Evolutionary conservation across 495 filamentous ascomycete species (phyloP), one percentile per base, ranked within the genome.

Genomic region (Extremus antarcticus): DNA sequence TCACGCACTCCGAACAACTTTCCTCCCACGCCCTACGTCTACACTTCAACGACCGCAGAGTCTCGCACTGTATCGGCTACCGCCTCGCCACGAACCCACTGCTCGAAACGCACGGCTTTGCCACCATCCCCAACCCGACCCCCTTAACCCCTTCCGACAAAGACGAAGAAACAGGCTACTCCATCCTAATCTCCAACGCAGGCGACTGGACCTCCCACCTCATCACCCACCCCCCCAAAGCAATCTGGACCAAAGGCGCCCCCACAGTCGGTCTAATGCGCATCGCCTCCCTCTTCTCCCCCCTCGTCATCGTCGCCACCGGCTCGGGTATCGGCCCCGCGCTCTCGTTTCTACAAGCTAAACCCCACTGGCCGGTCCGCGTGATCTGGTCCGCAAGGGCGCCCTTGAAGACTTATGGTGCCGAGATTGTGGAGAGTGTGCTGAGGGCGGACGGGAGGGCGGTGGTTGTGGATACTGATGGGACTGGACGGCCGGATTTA

Each of bases 51-150:
- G 25, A 70, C 77, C 49, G 69, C 74, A 24, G 16, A 0, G 15
- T 57, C 3, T 49, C 54, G 1, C 51, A 52, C 22, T 64, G 70
- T 29, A 51, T 63, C 8, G 79, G 60, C 55, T 70, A 81, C 41
- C 73, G 78, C 2, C 67, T 77, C 50, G 79, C 78, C 29, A 70
- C 77, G 51, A 72, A 72, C 16, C 83, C 83, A 0, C 69, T 92
- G 50, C 77, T 72, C 13, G 87, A 94, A 73, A 88, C 84, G 77
- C 88, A 94, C 69, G 77, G 83, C 8, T 94, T 94, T 59, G 88
- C 87, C 19, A 84, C 83, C 21, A 87, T 92, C 62, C 80, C 82
- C 32, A 71, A 73, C 55, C 70, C 65, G 43, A 55, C 62, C 15
- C 47, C 49, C 20, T 67, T 69, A n/a, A 50, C 16, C n/a, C 8